Conservation (phyloP, 2,329 filamentous ascomycete genomes). For the Hymenoscyphus infarciens region DNA sequence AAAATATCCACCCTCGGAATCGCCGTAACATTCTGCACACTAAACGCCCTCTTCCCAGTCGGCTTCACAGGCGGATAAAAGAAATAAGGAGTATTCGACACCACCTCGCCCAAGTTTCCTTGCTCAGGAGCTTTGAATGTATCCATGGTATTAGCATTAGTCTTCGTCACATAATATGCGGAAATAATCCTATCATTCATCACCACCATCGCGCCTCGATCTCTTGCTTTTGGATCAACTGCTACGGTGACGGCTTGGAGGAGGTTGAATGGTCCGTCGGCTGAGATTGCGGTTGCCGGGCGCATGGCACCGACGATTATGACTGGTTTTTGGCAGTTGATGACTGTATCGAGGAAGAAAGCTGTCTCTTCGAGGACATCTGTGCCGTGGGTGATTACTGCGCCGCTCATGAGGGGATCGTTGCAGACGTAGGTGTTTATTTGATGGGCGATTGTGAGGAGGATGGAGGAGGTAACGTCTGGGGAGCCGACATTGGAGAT, state of each 20-base stretch:
- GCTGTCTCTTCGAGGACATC: conserved; percentile 62
- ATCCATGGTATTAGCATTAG: conserved; percentile 59
- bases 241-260: conserved; percentile 58
- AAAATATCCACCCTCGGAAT: conserved; percentile 55
- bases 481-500: conserved; percentile 47
- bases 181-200: conserved; percentile 59
- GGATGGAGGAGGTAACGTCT: conserved; percentile 46
- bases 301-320: conserved; percentile 61
- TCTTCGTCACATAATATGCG: conserved; percentile 58
- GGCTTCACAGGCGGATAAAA: conserved; percentile 53
- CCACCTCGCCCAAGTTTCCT: conserved; percentile 55
- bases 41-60: conserved; percentile 44
- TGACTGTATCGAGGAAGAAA: conserved; percentile 58
- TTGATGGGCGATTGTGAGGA: conserved; percentile 45
- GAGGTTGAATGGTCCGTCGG: conserved; percentile 61
- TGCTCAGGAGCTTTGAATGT: conserved; percentile 57
- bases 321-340: conserved; percentile 56
- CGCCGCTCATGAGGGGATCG: conserved; percentile 40
- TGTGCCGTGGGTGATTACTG: conserved; percentile 62
- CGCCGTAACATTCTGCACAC: conserved; percentile 35
- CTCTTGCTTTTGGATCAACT: conserved; percentile 41
- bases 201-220: conserved; percentile 56
- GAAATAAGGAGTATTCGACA: conserved; percentile 56
- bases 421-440: conserved; percentile 43
- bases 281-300: conserved; percentile 57